phyloP scores from a whole-genome alignment of 257 asterid species.

The Fraxinus americana region DNA sequence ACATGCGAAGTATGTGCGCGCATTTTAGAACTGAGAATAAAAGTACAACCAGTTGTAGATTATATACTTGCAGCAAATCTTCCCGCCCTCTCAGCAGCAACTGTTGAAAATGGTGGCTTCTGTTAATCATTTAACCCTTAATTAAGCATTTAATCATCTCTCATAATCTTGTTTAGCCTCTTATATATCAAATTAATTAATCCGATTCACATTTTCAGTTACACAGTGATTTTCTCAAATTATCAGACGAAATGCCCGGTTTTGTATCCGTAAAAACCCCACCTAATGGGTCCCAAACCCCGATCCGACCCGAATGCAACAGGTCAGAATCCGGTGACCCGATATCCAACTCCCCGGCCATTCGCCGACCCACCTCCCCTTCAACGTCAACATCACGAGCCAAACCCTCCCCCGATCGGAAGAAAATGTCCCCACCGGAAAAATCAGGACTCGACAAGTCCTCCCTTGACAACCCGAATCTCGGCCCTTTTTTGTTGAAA shows the following conservation, averaged over 20 bases:
- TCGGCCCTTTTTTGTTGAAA: conserved; percentile 86
- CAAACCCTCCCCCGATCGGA: conserved; percentile 91
- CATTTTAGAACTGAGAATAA: too few relatives aligned
- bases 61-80: conserved; percentile 12
- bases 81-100: conserved; percentile 28
- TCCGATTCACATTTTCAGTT: not conserved
- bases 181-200: not conserved
- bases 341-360: conserved; percentile 64
- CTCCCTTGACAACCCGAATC: conserved; percentile 97
- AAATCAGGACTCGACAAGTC: conserved; percentile 60
- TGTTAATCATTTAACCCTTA: conserved; percentile 25
- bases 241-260: conserved; percentile 67
- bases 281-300: conserved; percentile 50
- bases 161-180: conserved; percentile 4
- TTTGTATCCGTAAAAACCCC: conserved; percentile 83
- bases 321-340: conserved; percentile 59
- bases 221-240: not conserved
- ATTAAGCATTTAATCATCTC: conserved; percentile 3
- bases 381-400: conserved; percentile 92
- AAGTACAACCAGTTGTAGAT: not conserved
- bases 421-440: conserved; percentile 86
- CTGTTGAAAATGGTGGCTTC: conserved; percentile 32
- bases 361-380: conserved; percentile 86
- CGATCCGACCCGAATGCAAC: conserved; percentile 54
- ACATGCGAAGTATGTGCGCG: too few relatives aligned